Conservation (phyloP, 345 rosid genomes). For the Streptanthus diversifolius region DNA sequence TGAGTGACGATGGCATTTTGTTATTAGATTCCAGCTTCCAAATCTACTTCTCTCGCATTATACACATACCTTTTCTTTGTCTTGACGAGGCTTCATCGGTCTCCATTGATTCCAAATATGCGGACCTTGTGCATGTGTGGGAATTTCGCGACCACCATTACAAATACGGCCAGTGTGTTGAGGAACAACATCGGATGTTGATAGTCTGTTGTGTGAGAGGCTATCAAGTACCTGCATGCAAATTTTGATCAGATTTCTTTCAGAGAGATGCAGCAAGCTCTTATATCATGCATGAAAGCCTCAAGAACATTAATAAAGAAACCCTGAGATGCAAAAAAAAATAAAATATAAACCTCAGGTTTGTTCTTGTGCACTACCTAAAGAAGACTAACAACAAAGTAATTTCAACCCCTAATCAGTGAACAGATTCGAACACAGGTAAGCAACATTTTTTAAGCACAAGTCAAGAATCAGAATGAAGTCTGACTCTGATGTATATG, state of each 20-base stretch:
- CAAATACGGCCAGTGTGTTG: slow-evolving; percentile 61
- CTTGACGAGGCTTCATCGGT: slow-evolving; percentile 42
- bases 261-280: background rate
- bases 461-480: background rate
- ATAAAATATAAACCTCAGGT: too few relatives aligned
- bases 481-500: background rate
- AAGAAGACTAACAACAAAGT: background rate
- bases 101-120: slow-evolving; percentile 79
- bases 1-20: background rate
- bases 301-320: background rate
- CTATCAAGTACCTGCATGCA: slow-evolving; percentile 61
- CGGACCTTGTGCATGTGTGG: slow-evolving; percentile 92
- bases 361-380: background rate
- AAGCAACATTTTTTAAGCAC: background rate
- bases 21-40: slow-evolving; percentile 18
- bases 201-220: slow-evolving; percentile 80
- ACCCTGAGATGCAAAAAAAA: too few relatives aligned
- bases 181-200: slow-evolving; percentile 73
- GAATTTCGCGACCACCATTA: slow-evolving; percentile 75
- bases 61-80: slow-evolving; percentile 35
- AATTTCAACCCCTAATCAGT: background rate
- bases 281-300: background rate
- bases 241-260: background rate
- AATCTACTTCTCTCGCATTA: background rate
- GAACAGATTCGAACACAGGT: too few relatives aligned